Conservation (phyloP, 108 stramenopile species). For the Pelagomonas calceolata region DNA sequence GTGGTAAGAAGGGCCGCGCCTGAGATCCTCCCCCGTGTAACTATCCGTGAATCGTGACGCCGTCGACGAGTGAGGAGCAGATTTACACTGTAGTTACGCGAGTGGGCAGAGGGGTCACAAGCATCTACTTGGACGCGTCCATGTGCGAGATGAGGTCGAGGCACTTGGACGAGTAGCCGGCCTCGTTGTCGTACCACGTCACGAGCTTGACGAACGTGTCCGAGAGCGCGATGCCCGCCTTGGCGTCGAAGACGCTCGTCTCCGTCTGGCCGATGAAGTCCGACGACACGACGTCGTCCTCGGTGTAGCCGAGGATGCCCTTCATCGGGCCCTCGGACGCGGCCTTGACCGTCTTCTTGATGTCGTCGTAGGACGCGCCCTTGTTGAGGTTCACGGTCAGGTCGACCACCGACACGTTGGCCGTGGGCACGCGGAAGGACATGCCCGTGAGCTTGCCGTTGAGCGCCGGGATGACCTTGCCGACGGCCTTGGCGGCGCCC, state of each 20-base stretch:
- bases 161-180: constrained; percentile 80
- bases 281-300: constrained; percentile 83
- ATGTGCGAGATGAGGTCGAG: constrained; percentile 90
- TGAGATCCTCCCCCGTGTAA: no score
- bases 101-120: no score
- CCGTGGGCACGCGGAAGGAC: constrained; percentile 98
- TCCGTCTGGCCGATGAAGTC: constrained; percentile 85
- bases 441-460: constrained; percentile 99
- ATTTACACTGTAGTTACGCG: no score
- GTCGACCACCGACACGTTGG: constrained; percentile 96
- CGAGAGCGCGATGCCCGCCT: constrained; percentile 91
- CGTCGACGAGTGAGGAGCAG: no score
- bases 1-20: no score
- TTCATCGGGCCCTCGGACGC: constrained; percentile 85
- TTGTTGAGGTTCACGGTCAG: constrained; percentile 83
- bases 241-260: constrained; percentile 91
- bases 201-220: constrained; percentile 98
- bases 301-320: constrained; percentile 86
- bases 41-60: no score
- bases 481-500: constrained; percentile 91
- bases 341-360: constrained; percentile 87
- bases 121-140: no score
- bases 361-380: constrained; percentile 83
- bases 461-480: constrained; percentile 87
- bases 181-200: constrained; percentile 98